Evolutionary conservation across 2,329 filamentous ascomycete genomes (phyloP).

Genomic region (Proliferodiscus dingleyae): DNA sequence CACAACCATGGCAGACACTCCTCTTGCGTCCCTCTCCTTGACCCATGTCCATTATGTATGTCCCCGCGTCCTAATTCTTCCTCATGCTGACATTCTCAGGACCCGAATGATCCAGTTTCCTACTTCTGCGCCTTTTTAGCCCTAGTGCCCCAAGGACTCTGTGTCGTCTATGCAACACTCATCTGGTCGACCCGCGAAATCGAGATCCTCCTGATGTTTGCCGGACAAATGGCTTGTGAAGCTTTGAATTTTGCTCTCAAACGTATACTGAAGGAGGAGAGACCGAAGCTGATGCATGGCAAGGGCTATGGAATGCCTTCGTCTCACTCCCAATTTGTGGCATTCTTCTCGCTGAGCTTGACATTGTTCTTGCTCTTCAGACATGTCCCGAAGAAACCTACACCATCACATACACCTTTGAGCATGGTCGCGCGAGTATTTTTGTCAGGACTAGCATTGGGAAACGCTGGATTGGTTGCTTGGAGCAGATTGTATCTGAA

Average conservation of each 20-base stretch:
- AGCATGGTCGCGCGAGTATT: slow-evolving; percentile 52
- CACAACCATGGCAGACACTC: slow-evolving; percentile 37
- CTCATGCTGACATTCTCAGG: slow-evolving; percentile 46
- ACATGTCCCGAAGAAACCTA: slow-evolving; percentile 54
- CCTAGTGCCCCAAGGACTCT: slow-evolving; percentile 85
- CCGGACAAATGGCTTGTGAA: slow-evolving; percentile 87
- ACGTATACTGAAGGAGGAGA: slow-evolving; percentile 85
- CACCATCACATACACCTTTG: slow-evolving; percentile 48
- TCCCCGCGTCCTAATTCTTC: slow-evolving; percentile 12
- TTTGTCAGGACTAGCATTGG: slow-evolving; percentile 53
- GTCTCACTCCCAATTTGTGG: slow-evolving; percentile 91
- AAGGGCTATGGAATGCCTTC: slow-evolving; percentile 98
- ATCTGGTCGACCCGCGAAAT: slow-evolving; percentile 87
- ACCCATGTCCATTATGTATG: slow-evolving; percentile 95
- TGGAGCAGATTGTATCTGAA: slow-evolving; percentile 83
- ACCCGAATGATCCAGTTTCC: slow-evolving; percentile 79
- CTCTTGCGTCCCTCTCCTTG: slow-evolving; percentile 83
- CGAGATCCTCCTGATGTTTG: slow-evolving; percentile 85
- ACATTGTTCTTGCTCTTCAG: slow-evolving; percentile 79
- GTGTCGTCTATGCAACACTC: slow-evolving; percentile 83
- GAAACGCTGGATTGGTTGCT: slow-evolving; percentile 64
- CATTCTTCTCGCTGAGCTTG: slow-evolving; percentile 84
- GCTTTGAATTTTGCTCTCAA: slow-evolving; percentile 86
- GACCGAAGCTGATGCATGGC: slow-evolving; percentile 74
- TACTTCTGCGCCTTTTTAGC: slow-evolving; percentile 90